Evolutionary conservation across 2,329 filamentous ascomycete genomes (phyloP).

Genomic region (Aspergillus carbonarius): DNA sequence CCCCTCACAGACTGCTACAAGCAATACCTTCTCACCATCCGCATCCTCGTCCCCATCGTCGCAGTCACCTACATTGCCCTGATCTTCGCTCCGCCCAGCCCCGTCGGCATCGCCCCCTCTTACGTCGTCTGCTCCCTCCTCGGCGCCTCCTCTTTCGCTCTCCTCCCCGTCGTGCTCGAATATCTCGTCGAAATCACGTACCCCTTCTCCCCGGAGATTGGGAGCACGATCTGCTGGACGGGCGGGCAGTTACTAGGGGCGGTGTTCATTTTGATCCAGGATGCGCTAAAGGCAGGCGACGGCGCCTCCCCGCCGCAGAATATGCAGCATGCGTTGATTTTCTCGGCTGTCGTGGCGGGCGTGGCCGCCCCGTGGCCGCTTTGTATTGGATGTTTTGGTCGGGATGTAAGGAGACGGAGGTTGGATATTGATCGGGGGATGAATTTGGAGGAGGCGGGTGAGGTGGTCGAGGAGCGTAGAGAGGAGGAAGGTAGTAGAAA

Average conservation of each 20-base stretch:
- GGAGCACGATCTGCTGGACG: slow-evolving; percentile 79
- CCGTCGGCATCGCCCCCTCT: slow-evolving; percentile 51
- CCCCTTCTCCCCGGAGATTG: slow-evolving; percentile 82
- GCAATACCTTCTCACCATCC: slow-evolving; percentile 70
- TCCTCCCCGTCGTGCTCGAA: slow-evolving; percentile 84
- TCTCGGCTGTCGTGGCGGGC: slow-evolving; percentile 70
- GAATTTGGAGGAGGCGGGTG: slow-evolving; percentile 18
- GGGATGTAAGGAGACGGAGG: slow-evolving; percentile 41
- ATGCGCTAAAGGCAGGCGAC: slow-evolving; percentile 61
- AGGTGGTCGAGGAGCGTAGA: not conserved
- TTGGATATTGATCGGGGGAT: slow-evolving; percentile 40
- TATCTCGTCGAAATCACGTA: slow-evolving; percentile 84
- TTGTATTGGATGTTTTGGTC: slow-evolving; percentile 68
- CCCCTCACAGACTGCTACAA: slow-evolving; percentile 86
- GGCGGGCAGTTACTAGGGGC: slow-evolving; percentile 83
- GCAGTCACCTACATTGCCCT: slow-evolving; percentile 72
- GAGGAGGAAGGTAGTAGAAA: not conserved
- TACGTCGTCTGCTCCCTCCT: slow-evolving; percentile 74
- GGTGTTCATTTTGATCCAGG: slow-evolving; percentile 78
- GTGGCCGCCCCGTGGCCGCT: slow-evolving; percentile 67
- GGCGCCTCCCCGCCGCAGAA: slow-evolving; percentile 62
- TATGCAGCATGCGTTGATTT: slow-evolving; percentile 74
- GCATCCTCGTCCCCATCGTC: slow-evolving; percentile 71
- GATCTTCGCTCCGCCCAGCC: slow-evolving; percentile 73
- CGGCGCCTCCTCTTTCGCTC: slow-evolving; percentile 74